Conservation (phyloP, 495 filamentous ascomycete genomes). For the Opeltia flavorubescens region DNA sequence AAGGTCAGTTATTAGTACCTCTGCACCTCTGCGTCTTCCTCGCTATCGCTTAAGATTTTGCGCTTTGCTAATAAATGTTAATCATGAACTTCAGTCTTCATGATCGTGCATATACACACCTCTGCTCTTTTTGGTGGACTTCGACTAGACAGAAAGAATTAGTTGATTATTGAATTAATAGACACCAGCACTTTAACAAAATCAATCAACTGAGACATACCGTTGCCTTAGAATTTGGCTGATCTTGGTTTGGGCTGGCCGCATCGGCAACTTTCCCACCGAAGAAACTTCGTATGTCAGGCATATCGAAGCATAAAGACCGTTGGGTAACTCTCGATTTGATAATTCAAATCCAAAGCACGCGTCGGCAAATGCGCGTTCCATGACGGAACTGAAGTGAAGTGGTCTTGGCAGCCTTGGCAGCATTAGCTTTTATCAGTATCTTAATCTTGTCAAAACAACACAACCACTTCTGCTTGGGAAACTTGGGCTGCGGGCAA, state of each 20-base stretch:
- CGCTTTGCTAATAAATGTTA: conserved; percentile 34
- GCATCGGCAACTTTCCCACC: conserved; percentile 39
- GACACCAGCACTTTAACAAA: background rate
- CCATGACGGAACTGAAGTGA: too few relatives aligned
- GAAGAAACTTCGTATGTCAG: conserved; percentile 75
- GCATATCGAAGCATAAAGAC: too few relatives aligned
- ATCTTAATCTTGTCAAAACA: too few relatives aligned
- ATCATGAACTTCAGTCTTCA: background rate
- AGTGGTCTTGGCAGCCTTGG: too few relatives aligned
- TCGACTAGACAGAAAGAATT: conserved; percentile 2
- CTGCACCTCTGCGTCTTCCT: conserved; percentile 44
- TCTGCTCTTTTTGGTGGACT: conserved; percentile 10
- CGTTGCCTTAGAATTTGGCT: conserved; percentile 20
- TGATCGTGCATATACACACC: background rate
- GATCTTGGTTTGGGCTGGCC: conserved; percentile 29
- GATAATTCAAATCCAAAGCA: too few relatives aligned
- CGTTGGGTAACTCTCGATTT: too few relatives aligned
- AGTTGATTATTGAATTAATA: background rate
- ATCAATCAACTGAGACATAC: conserved; percentile 8
- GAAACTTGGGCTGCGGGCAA: too few relatives aligned
- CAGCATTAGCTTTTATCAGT: too few relatives aligned
- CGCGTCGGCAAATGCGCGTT: too few relatives aligned
- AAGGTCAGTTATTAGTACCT: background rate
- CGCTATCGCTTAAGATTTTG: conserved; percentile 64
- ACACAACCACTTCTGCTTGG: too few relatives aligned